These are phyloP conservation scores for Solanum sejunctum DNA, from an alignment of 257 asterid species.

Conservation along the genomic window DNA sequence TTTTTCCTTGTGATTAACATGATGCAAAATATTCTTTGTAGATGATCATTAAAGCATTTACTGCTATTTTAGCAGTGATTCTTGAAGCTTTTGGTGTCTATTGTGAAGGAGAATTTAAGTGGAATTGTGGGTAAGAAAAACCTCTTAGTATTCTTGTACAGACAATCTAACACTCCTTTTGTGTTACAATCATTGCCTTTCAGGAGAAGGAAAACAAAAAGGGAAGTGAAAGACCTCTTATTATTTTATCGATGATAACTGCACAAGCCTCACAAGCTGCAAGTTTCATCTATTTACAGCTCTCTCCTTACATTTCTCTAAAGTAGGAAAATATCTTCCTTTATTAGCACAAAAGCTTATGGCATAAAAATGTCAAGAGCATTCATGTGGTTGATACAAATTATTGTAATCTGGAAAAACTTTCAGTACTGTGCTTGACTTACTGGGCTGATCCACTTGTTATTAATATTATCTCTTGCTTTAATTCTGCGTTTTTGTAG, in stretches of 20 bases:
- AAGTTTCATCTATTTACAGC: background rate
- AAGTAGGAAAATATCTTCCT: background rate
- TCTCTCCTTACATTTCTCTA: background rate
- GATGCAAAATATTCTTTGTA: constrained; percentile 24
- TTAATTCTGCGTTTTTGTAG: constrained; percentile 26
- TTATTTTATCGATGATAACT: background rate
- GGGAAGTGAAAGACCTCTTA: background rate
- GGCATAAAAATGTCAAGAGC: background rate
- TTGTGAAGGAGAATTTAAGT: constrained; percentile 94
- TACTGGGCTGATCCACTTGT: background rate
- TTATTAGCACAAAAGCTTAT: background rate
- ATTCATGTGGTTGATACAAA: background rate
- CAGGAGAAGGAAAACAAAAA: background rate
- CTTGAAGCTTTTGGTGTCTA: constrained; percentile 89
- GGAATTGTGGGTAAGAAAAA: constrained; percentile 86
- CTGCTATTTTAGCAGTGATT: constrained; percentile 80
- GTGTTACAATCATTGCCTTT: background rate
- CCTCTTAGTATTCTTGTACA: background rate
- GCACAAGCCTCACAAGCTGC: background rate
- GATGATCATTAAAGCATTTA: constrained; percentile 92
- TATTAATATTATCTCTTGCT: background rate
- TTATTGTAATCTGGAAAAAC: background rate
- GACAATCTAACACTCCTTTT: background rate
- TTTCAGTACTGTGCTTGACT: background rate
- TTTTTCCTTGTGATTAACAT: constrained; percentile 3